Base-by-base conservation (phyloP, 2,329 filamentous ascomycete genomes). In the Elsinoe arachidis region DNA sequence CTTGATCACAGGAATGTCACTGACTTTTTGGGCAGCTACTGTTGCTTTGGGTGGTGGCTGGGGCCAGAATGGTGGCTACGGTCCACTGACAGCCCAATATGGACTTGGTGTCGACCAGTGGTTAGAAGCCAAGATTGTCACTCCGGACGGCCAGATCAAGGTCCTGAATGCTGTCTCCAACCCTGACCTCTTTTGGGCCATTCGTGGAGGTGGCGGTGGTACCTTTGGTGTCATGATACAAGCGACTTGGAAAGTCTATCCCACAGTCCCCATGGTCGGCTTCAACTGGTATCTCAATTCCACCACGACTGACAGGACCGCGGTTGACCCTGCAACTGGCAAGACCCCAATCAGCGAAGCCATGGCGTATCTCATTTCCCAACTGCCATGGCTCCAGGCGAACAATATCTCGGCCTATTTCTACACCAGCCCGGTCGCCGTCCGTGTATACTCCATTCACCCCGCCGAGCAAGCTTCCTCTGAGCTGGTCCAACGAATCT, bases 121-220 rank as follows among this genome's bases (percentile, higher is more conserved):
- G 4, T n/a, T 60, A 10, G 52, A 63, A 51, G 54, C 60, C 19
- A 58, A 54, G 11, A 55, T 61, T 21, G 57, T 63, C 21, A 59
- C 60, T n/a, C 60, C 62, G 4, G 47, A 63, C 53, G 62, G 62
- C 26, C 30, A 47, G 2, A 34, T 59, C 12, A 33, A 56, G 4
- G 58, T 55, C 14, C 54, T 58, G 11, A 63, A 63, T 34, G 51
- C 47, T 4, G 56, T 57, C 11, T 41, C 17, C 33, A 79, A 85
- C 61, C 58, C 71, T 0, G 82, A 85, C 53, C 71, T 86, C 1
- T 86, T 81, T 70, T 87, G 82, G 83, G 84, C 83, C 1, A 68
- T 85, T 1, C 73, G 73, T 43, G 82, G 82, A 2, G 81, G 82
- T 0, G 82, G 83, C 1, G 78, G 76, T 9, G 80, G 81, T 12